Base-by-base conservation (phyloP, 2,329 filamentous ascomycete species). In the Neocucurbitaria cava region DNA sequence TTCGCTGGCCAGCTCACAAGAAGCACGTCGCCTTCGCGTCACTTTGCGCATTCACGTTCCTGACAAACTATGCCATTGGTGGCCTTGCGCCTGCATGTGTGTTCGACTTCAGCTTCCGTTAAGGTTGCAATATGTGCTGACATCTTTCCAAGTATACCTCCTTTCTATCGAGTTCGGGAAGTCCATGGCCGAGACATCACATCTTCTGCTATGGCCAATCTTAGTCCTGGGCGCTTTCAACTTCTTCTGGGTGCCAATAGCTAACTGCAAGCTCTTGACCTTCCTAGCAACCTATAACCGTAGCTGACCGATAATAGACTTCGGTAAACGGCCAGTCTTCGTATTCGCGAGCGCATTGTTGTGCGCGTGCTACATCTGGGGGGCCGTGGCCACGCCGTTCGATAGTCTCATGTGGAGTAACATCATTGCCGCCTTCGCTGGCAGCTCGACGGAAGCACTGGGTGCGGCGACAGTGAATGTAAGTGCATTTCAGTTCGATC, bases 161-260 rank as follows among this genome's bases (percentile, higher is more conserved):
- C 59, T 82, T 62, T 60, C 77, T 13, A 62, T 80, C 13, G 77
- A 83, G 56, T 83, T 83, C 65, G 58, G 75, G 54, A 79, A 78
- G 63, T 71, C 76, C 2, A 72, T 76, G 66, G 79, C 76, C 5
- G 76, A 82, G 46, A 78, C 80, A 1, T 78, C 76, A 15, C 69
- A 68, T 20, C 58, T 78, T 1, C 68, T 78, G 1, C 60, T 76
- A 11, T 77, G 72, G 64, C 75, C 74, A 1, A 80, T 83, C 56
- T 67, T 83, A 3, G 76, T 81, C 1, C 75, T 83, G 2, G 80
- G 81, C 1, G 76, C 80, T 26, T 81, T 80, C 64, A 83, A 83
- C 59, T 83, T 83, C 71, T 73, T 82, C 61, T 82, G 79, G 80
- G 79, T 82, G 5, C 81, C 81, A 13, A 58, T 82, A 9, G 76